Base-by-base conservation (phyloP, 139 green algal genomes). In the Volvox reticuliferus region DNA sequence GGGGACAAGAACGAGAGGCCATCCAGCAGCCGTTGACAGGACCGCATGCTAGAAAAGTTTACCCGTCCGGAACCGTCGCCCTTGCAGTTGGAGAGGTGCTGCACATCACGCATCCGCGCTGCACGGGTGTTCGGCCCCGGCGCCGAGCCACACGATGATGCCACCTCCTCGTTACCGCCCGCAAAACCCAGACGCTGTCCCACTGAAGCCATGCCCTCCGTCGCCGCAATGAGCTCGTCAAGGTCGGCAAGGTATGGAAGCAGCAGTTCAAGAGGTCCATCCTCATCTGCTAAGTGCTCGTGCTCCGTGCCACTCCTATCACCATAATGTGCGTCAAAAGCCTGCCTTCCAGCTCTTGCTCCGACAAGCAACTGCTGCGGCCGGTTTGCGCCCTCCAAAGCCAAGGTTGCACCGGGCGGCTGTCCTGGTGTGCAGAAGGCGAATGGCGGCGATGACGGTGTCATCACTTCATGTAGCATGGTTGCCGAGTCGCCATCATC, bases 1-100 rank as follows among this genome's bases (percentile, higher is more conserved):
- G 84, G 84, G 14, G 84, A 81, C 24, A 89, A 69, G 67, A 89
- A 89, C 17, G 84, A 89, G 20, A 81, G 36, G 18, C 84, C 84
- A 13, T 68, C 35, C 35, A 89, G 68, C 28, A 89, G 68, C 32
- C 65, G 65, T 5, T 22, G 50, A 71, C 50, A 65, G 35, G 79
- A 50, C 17, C 79, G 22, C 78, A 84, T 21, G 33, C 71, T 35
- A 30, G 71, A n/a, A 32, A 79, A 14, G 28, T 79, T 35, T 1
- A 20, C 21, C 21, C 14, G 21, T 30, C 22, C 21, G 26, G 20
- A 20, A 9, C 13, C 9, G 28, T 81, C 30, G 32, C 24, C 75
- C 30, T 55, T 81, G 75, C 75, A 24, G 78, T 30, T 63, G 24
- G 12, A 2, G 21, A 22, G 12, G 12, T 65, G 82, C 21, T 79